Evolutionary conservation across 345 rosid genomes (phyloP), one percentile per base, ranked within the genome.

Genomic region (Dimocarpus longan): DNA sequence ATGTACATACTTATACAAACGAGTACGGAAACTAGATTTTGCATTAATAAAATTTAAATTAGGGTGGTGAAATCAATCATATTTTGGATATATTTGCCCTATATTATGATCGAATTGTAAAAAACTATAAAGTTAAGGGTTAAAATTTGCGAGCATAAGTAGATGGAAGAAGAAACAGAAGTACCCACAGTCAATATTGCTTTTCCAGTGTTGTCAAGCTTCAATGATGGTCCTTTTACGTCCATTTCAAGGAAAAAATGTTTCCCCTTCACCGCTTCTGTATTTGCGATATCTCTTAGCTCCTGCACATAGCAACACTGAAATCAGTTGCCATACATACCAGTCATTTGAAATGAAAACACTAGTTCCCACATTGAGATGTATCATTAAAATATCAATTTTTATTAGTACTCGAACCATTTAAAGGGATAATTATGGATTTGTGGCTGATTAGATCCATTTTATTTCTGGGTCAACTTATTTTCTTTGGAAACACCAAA

Each of bases 201-300:
- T 86, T 93, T 95, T 82, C 98, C 97, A 60, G 98, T 92, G 76
- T 95, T 92, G 88, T 93, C 97, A 71, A 92, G 95, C 90, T 93
- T 95, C 90, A 95, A 76, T 63, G 82, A 69, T 37, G 97, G 98
- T 76, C 98, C 98, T 80, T 88, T 93, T 77, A 95, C 88, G 82
- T 93, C 98, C 50, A 85, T 78, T 85, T 93, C 98, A 82, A 95
- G 95, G 85, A 95, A 91, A 73, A 95, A 95, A 79, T 87, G 83
- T 78, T 95, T 93, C 66, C 98, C 98, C 74, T 92, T 93, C 16
- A 85, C 76, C 44, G 84, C 68, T 73, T 87, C 90, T 19, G 84
- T 65, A 82, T 87, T 91, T 69, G 94, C 95, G 81, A 91, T 91
- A 84, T 95, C 97, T 79, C 95, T 88, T 22, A 93, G 69, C 87